Base-by-base conservation (phyloP, 2,329 filamentous ascomycete genomes). In the Diaporthe ampelina region DNA sequence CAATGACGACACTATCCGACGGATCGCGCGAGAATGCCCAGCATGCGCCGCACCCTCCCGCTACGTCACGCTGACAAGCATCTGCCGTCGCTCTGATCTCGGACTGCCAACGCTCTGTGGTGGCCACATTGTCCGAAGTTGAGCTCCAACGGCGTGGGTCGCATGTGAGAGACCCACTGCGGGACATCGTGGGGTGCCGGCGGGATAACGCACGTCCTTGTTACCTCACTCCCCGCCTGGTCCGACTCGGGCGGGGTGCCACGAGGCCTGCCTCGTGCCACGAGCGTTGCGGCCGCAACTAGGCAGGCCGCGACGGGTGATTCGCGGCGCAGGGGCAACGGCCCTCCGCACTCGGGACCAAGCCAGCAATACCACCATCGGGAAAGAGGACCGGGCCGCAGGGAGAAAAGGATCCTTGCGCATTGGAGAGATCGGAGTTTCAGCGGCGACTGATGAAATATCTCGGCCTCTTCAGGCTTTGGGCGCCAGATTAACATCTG, bases 1-100 rank as follows among this genome's bases (percentile, higher is more conserved):
- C 72, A 45, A 71, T 59, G 45, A 40, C 37, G 29, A 65, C 52
- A 29, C 63, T 35, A 52, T 45, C 37, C 72, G 67, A 40, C 67
- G 67, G 40, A 67, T 37, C 17, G 45, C 72, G 48, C 57, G 37
- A 71, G 32, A 50, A 35, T 17, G 63, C 35, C 11, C 50, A 40
- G 45, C 50, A 15, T 63, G 57, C 70, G 54, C 24, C 26, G 57
- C 26, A 24, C 29, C 37, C 43, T 45, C 21, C 68, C 54, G 26
- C 54, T 70, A 40, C 56, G 40, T 48, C 50, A 29, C 26, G 21
- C 68, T 32, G 56, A 35, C 29, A 71, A 32, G 45, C 26, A 54
- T 40, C 32, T 54, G 48, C 48, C 32, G 32, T 68, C 63, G 48
- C 63, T 54, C 32, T 24, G 19, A 40, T 32, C n/a, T 17, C 48